Base-by-base conservation (phyloP, 2,329 filamentous ascomycete species). In the Fusarium algeriense region DNA sequence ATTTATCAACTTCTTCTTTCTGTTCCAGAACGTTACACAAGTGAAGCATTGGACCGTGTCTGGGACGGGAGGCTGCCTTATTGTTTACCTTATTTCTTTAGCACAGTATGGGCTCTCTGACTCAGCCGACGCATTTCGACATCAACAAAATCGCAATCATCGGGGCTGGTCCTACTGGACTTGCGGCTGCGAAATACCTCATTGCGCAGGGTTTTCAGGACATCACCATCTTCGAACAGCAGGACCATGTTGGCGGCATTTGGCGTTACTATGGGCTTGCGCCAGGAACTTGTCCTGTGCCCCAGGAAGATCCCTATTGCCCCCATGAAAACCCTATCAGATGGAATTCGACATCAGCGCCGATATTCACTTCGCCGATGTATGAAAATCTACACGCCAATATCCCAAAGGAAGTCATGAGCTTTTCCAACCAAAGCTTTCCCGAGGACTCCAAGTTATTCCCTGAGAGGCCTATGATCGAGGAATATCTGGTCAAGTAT, bases 321-420 rank as follows among this genome's bases (percentile, higher is more conserved):
- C 86, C 88, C 28, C 84, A 87, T 2, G 92, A 95, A 69, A 84
- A 87, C 60, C 92, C 93, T 8, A 80, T 90, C 62, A 88, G 85
- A 83, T 77, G 79, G 20, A 75, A 77, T 49, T 69, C 64, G 19
- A 71, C 76, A 10, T 73, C 73, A 40, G 77, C 87, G 2, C 87
- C 91, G 9, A 80, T 90, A 5, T 97, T 95, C 76, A 85, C 93
- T n/a, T 93, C 92, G 20, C 92, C 95, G 6, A 89, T 97, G 81
- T 98, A 98, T 80, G 89, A 94, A 50, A 83, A 87, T 28, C 84
- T 98, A 19, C 91, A 97, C 76, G 94, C 95, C 26, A 98, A 98
- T 79, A 94, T 98, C 50, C 93, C 94, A 0, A 89, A 92, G 64
- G 85, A 86, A 0, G 79, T 98, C 56, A 98, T 98, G 95, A 84